A percentile compares a stretch with the other conserved stretches of the same genome.
phyloP scores from a whole-genome alignment of 768 basidiomycete genomes.

The Termitomyces sp. region DNA sequence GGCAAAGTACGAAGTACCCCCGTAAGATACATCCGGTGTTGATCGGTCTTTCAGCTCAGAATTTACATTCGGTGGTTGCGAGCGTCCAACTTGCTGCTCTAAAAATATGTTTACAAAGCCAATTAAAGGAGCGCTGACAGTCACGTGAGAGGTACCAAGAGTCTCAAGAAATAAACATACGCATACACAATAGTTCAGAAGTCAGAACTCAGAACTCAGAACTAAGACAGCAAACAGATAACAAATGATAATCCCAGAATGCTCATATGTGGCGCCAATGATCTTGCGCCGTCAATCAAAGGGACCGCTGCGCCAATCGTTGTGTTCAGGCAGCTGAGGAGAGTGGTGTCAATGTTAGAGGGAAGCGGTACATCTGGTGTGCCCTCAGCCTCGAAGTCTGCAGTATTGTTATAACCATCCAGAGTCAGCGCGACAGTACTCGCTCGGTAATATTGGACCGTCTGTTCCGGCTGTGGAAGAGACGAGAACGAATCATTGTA shows the following conservation, averaged over 20 bases:
- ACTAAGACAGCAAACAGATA: constrained; percentile 14
- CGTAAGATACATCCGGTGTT: too few species aligned
- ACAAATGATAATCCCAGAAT: constrained; percentile 20
- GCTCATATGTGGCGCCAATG: constrained; percentile 15
- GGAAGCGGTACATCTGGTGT: constrained; percentile 50
- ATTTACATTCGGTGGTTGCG: too few species aligned
- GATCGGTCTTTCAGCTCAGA: too few species aligned
- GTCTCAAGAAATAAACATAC: not conserved
- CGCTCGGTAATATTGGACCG: constrained; percentile 65
- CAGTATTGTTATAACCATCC: constrained; percentile 65
- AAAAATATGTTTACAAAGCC: too few species aligned
- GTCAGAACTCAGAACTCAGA: not conserved
- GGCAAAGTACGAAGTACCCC: too few species aligned
- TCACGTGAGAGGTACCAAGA: too few species aligned
- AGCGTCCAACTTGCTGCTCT: too few species aligned
- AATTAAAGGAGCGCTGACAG: too few species aligned
- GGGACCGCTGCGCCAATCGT: constrained; percentile 59
- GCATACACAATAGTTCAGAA: not conserved
- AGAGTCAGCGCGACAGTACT: constrained; percentile 58
- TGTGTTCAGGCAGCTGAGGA: constrained; percentile 54
- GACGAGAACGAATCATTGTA: constrained; percentile 26
- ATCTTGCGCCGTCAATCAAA: constrained; percentile 36
- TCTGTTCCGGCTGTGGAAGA: constrained; percentile 45
- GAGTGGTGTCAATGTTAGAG: constrained; percentile 37
- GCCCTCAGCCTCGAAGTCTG: constrained; percentile 34